A percentile compares a stretch with the other conserved stretches of the same genome.
Conservation (phyloP, 139 green algal species). For the Closterium sp. region DNA sequence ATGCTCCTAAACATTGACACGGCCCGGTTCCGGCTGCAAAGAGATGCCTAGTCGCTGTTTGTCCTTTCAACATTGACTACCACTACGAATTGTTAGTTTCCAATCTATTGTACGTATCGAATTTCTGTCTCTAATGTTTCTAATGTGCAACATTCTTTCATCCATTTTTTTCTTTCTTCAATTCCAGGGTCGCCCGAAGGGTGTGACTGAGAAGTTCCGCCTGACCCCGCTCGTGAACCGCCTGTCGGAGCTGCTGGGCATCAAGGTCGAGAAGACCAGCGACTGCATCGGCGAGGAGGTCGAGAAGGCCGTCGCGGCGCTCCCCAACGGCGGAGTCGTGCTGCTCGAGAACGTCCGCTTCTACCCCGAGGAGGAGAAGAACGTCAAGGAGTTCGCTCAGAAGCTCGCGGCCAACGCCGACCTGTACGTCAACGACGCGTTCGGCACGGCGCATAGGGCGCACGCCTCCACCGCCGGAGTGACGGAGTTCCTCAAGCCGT, state of each 20-base stretch:
- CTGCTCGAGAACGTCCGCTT: slow-evolving; percentile 61
- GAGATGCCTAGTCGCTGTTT: too few relatives aligned
- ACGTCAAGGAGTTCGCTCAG: slow-evolving; percentile 89
- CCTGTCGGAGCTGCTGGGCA: slow-evolving; percentile 83
- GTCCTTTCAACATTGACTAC: not conserved
- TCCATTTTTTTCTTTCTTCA: slow-evolving; percentile 12
- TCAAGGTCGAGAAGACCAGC: slow-evolving; percentile 76
- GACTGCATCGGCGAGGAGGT: slow-evolving; percentile 96
- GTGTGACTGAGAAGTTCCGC: slow-evolving; percentile 91
- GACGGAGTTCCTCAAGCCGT: slow-evolving; percentile 71
- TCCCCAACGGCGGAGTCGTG: slow-evolving; percentile 77
- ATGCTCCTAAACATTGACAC: too few relatives aligned
- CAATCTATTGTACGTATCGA: not conserved
- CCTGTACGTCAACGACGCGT: slow-evolving; percentile 98
- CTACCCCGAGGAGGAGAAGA: slow-evolving; percentile 93
- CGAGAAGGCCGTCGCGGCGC: slow-evolving; percentile 61
- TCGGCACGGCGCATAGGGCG: slow-evolving; percentile 96
- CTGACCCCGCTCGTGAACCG: slow-evolving; percentile 75
- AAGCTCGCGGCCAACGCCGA: slow-evolving; percentile 92
- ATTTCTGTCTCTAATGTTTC: too few relatives aligned
- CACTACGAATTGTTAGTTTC: not conserved
- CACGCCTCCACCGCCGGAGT: slow-evolving; percentile 97
- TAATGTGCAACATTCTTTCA: not conserved
- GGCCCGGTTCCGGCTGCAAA: too few relatives aligned
- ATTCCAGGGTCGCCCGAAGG: slow-evolving; percentile 84